These are phyloP conservation scores for Cryptosporidium ubiquitum DNA, from an alignment of 169 alveolate species.

Conservation along the genomic window DNA sequence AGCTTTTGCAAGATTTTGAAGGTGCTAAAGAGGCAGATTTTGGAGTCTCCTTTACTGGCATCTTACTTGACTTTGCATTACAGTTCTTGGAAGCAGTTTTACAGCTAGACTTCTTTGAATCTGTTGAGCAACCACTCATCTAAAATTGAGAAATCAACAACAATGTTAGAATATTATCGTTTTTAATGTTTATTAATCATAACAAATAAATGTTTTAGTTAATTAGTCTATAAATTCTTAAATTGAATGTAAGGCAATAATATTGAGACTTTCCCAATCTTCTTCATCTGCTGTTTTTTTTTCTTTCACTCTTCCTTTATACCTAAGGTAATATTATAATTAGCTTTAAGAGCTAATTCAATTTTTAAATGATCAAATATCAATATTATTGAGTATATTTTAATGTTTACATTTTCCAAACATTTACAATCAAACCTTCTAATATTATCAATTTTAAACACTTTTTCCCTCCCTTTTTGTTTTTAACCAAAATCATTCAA, in stretches of 20 bases:
- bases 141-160: background rate
- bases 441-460: background rate
- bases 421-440: too few relatives aligned
- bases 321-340: too few relatives aligned
- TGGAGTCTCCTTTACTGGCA: background rate
- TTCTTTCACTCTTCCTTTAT: background rate
- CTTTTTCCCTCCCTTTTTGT: background rate
- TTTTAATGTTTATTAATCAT: background rate
- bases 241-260: background rate
- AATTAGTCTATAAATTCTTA: background rate
- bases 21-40: background rate
- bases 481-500: background rate
- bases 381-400: too few relatives aligned
- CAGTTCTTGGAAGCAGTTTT: conserved; percentile 4
- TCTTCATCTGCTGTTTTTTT: background rate
- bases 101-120: conserved; percentile 20
- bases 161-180: background rate
- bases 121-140: conserved; percentile 23
- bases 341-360: background rate
- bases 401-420: background rate
- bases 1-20: background rate
- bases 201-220: background rate
- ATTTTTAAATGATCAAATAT: too few relatives aligned
- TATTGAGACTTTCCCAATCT: background rate
- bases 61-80: conserved; percentile 25